Conservation (phyloP, 2,329 filamentous ascomycete species). For the Polychaeton citri region DNA sequence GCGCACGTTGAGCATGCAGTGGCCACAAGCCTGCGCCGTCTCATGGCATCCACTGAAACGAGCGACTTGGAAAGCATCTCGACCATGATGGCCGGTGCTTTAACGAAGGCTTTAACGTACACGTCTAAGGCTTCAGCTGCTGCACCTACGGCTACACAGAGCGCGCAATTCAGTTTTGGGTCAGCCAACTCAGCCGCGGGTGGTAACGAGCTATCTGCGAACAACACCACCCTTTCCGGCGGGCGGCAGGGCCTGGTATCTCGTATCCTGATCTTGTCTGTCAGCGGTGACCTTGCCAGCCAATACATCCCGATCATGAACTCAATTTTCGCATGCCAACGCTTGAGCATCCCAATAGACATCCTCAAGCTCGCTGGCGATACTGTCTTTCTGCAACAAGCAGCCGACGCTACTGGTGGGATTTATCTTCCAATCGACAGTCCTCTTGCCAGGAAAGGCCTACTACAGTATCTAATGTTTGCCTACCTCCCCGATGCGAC, state of each 20-base stretch:
- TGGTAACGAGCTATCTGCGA: conserved; percentile 40
- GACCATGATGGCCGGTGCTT: conserved; percentile 78
- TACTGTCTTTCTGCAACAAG: conserved; percentile 89
- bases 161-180: conserved; percentile 47
- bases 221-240: conserved; percentile 22
- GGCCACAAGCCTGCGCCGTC: conserved; percentile 55
- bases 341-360: conserved; percentile 79
- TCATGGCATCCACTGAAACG: conserved; percentile 56
- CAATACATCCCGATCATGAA: conserved; percentile 99
- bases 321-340: conserved; percentile 86
- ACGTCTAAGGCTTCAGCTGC: conserved; percentile 63
- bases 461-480: conserved; percentile 91
- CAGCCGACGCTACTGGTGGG: conserved; percentile 58
- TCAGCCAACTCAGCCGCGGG: conserved; percentile 33
- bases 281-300: conserved; percentile 72
- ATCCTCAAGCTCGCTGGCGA: conserved; percentile 75
- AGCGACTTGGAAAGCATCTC: conserved; percentile 54
- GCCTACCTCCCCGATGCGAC: conserved; percentile 67
- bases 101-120: conserved; percentile 78
- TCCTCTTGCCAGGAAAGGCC: conserved; percentile 32
- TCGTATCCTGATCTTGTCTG: conserved; percentile 79
- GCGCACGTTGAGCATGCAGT: conserved; percentile 74
- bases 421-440: conserved; percentile 48
- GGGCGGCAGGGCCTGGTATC: conserved; percentile 47
- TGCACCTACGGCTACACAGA: conserved; percentile 29